A percentile compares a stretch with the other conserved stretches of the same genome.
These are phyloP conservation scores for Hippophae gyantsensis DNA, from an alignment of 306 rosid species.

Conservation along the genomic window DNA sequence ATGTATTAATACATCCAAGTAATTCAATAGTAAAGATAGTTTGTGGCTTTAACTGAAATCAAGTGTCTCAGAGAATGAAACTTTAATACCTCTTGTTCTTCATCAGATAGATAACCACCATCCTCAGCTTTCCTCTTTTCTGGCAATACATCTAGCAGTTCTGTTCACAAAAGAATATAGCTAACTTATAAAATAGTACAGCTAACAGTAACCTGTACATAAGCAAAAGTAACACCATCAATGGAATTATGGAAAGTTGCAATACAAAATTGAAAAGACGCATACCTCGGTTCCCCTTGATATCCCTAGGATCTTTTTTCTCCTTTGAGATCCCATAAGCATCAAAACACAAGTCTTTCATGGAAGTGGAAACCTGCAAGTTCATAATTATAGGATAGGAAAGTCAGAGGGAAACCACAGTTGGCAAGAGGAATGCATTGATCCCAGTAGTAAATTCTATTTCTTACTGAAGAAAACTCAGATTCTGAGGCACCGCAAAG, in stretches of 20 bases:
- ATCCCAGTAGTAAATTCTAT: not conserved
- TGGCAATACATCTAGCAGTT: slow-evolving; percentile 64
- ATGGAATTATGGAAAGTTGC: not conserved
- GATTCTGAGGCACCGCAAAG: slow-evolving; percentile 83
- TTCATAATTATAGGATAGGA: not conserved
- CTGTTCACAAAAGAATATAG: slow-evolving; percentile 19
- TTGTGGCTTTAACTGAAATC: too few species aligned
- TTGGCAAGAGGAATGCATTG: not conserved
- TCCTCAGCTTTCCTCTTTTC: slow-evolving; percentile 71
- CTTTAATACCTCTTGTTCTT: slow-evolving; percentile 50
- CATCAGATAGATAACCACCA: slow-evolving; percentile 76
- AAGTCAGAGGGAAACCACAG: not conserved
- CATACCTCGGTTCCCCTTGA: slow-evolving; percentile 67
- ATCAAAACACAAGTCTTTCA: slow-evolving; percentile 85
- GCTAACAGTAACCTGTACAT: not conserved
- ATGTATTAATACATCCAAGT: not conserved
- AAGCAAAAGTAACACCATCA: not conserved
- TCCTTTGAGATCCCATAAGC: slow-evolving; percentile 57
- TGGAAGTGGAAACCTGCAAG: slow-evolving; percentile 64
- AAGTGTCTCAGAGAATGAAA: not conserved
- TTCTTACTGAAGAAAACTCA: slow-evolving; percentile 73
- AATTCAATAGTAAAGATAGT: not conserved
- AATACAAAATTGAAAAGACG: not conserved
- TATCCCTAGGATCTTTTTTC: slow-evolving; percentile 71
- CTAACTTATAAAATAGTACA: not conserved